Evolutionary conservation across 768 basidiomycete species (phyloP).

Genomic region (Agrocybe pediades): DNA sequence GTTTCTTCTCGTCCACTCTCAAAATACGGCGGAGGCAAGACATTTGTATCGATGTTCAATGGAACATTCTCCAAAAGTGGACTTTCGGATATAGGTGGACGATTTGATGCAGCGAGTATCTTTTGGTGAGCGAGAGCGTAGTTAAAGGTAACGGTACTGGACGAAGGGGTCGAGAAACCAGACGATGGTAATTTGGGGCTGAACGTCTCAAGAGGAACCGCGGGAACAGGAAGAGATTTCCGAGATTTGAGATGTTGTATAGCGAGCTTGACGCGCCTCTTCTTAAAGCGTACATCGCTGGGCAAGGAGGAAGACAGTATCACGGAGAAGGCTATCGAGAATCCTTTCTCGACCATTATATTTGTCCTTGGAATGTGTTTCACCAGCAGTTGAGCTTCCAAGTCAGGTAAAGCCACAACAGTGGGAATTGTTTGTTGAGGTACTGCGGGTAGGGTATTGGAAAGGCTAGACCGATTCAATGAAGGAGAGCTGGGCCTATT

Average conservation of each 20-base stretch:
- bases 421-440: slow-evolving; percentile 26
- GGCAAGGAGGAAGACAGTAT: slow-evolving; percentile 50
- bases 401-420: slow-evolving; percentile 31
- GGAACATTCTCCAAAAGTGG: slow-evolving; percentile 19
- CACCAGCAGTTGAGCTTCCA: slow-evolving; percentile 63
- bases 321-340: slow-evolving; percentile 56
- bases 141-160: slow-evolving; percentile 48
- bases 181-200: slow-evolving; percentile 44
- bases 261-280: slow-evolving; percentile 51
- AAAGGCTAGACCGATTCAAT: slow-evolving; percentile 42
- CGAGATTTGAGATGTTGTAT: slow-evolving; percentile 67
- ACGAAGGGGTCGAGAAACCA: slow-evolving; percentile 56
- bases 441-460: slow-evolving; percentile 34
- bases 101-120: slow-evolving; percentile 44
- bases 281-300: slow-evolving; percentile 26
- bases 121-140: slow-evolving; percentile 55
- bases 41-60: slow-evolving; percentile 7
- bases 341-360: slow-evolving; percentile 57
- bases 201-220: slow-evolving; percentile 25
- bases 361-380: slow-evolving; percentile 45
- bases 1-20: slow-evolving; percentile 36
- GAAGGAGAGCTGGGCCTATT: slow-evolving; percentile 44
- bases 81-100: slow-evolving; percentile 26
- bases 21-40: slow-evolving; percentile 50
- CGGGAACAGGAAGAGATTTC: slow-evolving; percentile 22